These are phyloP conservation scores for Microsporum canis DNA, from an alignment of 2,329 filamentous ascomycete genomes.

Conservation along the genomic window DNA sequence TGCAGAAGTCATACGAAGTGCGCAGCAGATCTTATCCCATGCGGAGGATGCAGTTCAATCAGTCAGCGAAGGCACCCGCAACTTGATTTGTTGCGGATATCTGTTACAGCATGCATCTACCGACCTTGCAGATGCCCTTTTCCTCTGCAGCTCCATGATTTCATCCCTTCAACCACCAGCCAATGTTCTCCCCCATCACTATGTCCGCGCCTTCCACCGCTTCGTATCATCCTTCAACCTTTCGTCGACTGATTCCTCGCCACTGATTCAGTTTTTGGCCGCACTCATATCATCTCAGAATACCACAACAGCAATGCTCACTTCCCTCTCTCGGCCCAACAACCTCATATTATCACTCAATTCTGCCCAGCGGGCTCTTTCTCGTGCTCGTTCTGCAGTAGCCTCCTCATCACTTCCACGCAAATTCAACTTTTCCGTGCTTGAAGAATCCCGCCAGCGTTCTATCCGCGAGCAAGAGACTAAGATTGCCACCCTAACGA, in stretches of 20 bases:
- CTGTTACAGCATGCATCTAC: constrained; percentile 53
- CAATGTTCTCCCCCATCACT: constrained; percentile 54
- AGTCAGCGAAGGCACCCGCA: constrained; percentile 72
- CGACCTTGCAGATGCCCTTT: constrained; percentile 35
- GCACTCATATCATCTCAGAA: constrained; percentile 69
- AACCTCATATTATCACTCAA: constrained; percentile 66
- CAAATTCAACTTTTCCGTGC: constrained; percentile 38
- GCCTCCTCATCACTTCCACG: constrained; percentile 43
- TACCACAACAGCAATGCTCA: constrained; percentile 70
- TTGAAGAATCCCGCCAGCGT: constrained; percentile 78
- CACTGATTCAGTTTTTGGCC: constrained; percentile 61
- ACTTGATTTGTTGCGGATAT: constrained; percentile 68
- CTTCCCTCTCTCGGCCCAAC: constrained; percentile 66
- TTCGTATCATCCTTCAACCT: constrained; percentile 56
- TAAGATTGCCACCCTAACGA: constrained; percentile 57
- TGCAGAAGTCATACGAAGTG: constrained; percentile 63
- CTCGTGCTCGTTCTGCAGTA: constrained; percentile 67
- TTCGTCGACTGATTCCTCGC: constrained; percentile 56
- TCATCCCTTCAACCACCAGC: constrained; percentile 39
- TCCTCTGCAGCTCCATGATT: constrained; percentile 36
- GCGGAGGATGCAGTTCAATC: constrained; percentile 80
- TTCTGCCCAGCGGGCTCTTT: constrained; percentile 61
- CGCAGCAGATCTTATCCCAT: constrained; percentile 85
- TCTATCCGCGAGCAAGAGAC: constrained; percentile 75
- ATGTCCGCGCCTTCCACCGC: constrained; percentile 59